Evolutionary conservation across 768 basidiomycete genomes (phyloP), one percentile per base, ranked within the genome.

Genomic region (Russula foetens): DNA sequence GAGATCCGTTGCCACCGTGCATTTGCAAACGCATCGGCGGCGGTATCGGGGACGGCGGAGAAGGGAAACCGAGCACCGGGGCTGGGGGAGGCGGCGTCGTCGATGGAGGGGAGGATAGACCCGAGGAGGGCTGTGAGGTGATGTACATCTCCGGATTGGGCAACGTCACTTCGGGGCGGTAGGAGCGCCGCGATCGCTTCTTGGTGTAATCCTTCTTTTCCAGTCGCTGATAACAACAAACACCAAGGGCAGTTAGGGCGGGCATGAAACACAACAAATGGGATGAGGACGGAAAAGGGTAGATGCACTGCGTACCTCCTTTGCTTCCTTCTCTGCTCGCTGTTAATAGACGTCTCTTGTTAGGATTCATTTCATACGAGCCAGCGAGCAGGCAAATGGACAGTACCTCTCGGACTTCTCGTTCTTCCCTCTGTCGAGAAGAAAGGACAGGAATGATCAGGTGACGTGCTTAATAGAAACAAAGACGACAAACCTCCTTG

Each of bases 401-500:
- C 51, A 29, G 43, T 62, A 66, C 65, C 58, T 65, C 63, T 56
- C 58, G 56, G 1, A 35, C 56, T 58, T 64, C 65, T 53, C 56
- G 35, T 35, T 66, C 65, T 47, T 60, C 65, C 41, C 50, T 63
- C 52, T 64, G 52, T 62, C 31, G 56, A 56, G 49, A 56, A 51
- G 8, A 29, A 26, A 12, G 15, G 60, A 56, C 60, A 56, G 60
- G 56, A 29, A 53, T 53, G 66, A 66, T 56, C 59, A 52, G 52
- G 43, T 60, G 45, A 56, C 59, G 26, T 54, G 23, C 48, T 62
- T 60, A 59, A 57, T 53, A 21, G 41, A 51, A 51, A 39, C 23
- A 23, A 45, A 56, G 28, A 31, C 56, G 47, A 67, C 66, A 45
- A 63, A 83, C 84, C 77, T 84, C 85, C 71, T 84, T 84, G 69